These are phyloP conservation scores for Platanus orientalis DNA, from an alignment of 164 flowering plant species.

Conservation along the genomic window DNA sequence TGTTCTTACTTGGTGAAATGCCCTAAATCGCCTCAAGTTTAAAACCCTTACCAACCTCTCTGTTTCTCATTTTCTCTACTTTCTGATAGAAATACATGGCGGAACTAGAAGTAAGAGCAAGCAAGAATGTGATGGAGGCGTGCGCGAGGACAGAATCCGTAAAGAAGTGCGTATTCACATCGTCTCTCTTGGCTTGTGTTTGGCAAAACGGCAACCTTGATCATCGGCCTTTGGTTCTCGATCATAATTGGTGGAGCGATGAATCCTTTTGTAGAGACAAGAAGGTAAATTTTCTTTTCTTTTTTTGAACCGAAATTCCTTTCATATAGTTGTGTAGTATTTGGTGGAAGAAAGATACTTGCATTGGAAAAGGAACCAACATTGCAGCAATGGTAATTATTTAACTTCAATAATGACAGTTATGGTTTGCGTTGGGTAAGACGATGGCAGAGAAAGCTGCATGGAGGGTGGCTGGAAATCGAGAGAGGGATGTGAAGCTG, in stretches of 20 bases:
- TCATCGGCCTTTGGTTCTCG: conserved; percentile 26
- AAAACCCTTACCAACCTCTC: too few relatives aligned
- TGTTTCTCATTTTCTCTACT: neutral
- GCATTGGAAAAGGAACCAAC: too few relatives aligned
- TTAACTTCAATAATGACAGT: conserved; percentile 27
- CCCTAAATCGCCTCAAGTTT: too few relatives aligned
- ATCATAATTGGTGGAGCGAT: conserved; percentile 69
- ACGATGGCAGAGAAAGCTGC: conserved; percentile 71
- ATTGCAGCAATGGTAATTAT: neutral
- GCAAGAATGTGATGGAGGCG: conserved; percentile 63
- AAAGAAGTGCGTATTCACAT: conserved; percentile 61
- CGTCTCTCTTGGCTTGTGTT: conserved; percentile 68
- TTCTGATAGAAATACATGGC: conserved; percentile 57
- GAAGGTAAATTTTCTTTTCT: conserved; percentile 41
- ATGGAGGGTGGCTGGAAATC: conserved; percentile 55
- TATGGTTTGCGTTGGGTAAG: conserved; percentile 83
- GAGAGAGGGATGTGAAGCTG: conserved; percentile 49
- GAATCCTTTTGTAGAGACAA: conserved; percentile 59
- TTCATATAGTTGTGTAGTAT: too few relatives aligned
- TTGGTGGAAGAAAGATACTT: too few relatives aligned
- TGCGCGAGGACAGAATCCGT: conserved; percentile 57
- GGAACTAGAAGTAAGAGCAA: conserved; percentile 51
- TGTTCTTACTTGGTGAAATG: too few relatives aligned
- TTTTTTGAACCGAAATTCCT: neutral
- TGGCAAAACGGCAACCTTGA: conserved; percentile 36